Base-by-base conservation (phyloP, 2,329 filamentous ascomycete species). In the Elsinoe australis region DNA sequence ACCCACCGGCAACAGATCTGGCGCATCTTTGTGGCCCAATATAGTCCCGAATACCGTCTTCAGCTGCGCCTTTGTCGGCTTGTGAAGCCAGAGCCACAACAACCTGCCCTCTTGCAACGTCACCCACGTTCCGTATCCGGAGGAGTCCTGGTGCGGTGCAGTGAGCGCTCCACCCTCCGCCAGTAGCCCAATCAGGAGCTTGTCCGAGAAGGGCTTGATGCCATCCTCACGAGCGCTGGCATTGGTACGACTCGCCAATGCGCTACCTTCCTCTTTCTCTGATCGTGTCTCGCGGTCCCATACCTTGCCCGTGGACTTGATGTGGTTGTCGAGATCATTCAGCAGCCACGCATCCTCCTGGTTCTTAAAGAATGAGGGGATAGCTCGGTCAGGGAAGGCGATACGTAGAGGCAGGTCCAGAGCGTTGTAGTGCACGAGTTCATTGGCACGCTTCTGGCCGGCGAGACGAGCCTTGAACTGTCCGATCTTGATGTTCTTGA, bases 361-460 rank as follows among this genome's bases (percentile, higher is more conserved):
- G 5, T 24, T 14, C 1, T 18, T 21, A 12, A 42, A 7, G 21
- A 42, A 42, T 3, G 22, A 18, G 7, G 38, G 38, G n/a, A 28
- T n/a, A 2, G 24, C 22, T 4, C 17, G 17, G 5, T 9, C 9
- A 3, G 38, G 17, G 8, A 17, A 17, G 14, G 21, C 38, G n/a
- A 9, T 18, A 10, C 24, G 19, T 19, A 42, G 26, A 2, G 38
- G 38, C n/a, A 44, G n/a, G 10, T 44, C 39, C 12, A 44, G 17
- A n/a, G 39, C 39, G 15, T 44, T 44, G 28, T 32, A 41, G n/a
- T n/a, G n/a, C n/a, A 29, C n/a, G 39, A 26, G 22, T 31, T 15
- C 6, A 4, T 19, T 18, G 17, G 39, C 15, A 18, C 7, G 14
- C 6, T 15, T 2, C 14, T n/a, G 15, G 17, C 26, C 2, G 39